Evolutionary conservation across 352 stramenopile genomes (phyloP), one percentile per base, ranked within the genome.

Genomic region (Globisporangium ultimum): DNA sequence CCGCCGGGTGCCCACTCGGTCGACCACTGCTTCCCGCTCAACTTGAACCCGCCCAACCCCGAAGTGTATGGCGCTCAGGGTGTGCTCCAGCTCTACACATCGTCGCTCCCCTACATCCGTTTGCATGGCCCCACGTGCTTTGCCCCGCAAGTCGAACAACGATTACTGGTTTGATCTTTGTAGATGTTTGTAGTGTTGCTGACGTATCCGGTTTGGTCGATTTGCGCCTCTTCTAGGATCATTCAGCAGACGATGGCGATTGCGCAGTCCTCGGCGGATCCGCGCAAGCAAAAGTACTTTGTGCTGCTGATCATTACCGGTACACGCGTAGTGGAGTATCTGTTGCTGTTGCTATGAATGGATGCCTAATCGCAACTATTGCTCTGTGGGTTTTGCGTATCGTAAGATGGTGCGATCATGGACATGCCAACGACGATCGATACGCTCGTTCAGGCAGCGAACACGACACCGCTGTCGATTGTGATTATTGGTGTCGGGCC

Each of bases 11-110:
- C 61, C 12, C 57, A 62, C 14, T 71, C 82, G 13, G 87, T 97
- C 28, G 64, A 87, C 38, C 93, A 98, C 67, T 98, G 90, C 70
- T 98, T 98, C 70, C 78, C 91, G 15, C 70, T 96, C 13, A 90
- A 85, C 55, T 55, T 84, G 24, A 85, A 91, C 45, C 70, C 73
- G 36, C 78, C 71, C 6, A 84, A 87, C 18, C 80, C 80, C 5
- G 85, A 95, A 62, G 88, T 95, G 48, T 55, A 67, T 12, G 84
- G 84, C 12, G 72, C 84, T 15, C 59, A 91, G 28, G 88, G 87
- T 40, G 81, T 96, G 5, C 71, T 95, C 32, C 53, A 86, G 70
- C 65, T 85, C 12, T 87, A 87, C 63, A 70, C 77, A 9, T 69
- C 64, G 22, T 88, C 78, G 53, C 62, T 88, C 21, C 64, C 59